Evolutionary conservation across 768 basidiomycete genomes (phyloP), one percentile per base, ranked within the genome.

Genomic region (Podaxis sp.): DNA sequence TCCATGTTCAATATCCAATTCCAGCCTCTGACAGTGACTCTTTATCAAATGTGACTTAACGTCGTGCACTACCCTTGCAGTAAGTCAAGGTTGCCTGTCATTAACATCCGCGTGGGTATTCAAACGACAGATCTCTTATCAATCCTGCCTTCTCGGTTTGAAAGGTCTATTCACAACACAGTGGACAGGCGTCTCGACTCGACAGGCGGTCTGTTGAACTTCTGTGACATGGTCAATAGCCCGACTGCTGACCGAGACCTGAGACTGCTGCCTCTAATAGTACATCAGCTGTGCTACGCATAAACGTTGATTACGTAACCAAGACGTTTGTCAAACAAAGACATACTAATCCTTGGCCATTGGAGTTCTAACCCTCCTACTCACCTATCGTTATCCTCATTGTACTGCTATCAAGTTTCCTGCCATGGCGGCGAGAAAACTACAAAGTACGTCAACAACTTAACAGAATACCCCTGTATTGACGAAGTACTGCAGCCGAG

Each of bases 351-450:
- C 57, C 57, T 51, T 13, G 49, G 24, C 26, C 13, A 5, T 4
- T 5, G 2, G 17, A 48, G 33, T 48, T 26, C 38, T 30, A 36
- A 36, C 49, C 42, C 13, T 15, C 12, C 33, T 24, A 28, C 4
- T 24, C 49, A 51, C 49, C 12, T 51, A 51, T 28, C 24, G 49
- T 51, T 33, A 24, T 24, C 53, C 26, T 46, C 53, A 33, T 17
- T 24, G 24, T 51, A 51, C 24, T 51, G 12, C 59, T 9, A 53
- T 65, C 62, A 52, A 59, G 52, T 62, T 2, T 36, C 61, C 44
- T 72, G 77, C 74, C 75, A 95, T 95, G 93, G 93, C 93, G 66
- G 92, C 92, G 70, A 78, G 93, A 76, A 95, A 95, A 80, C 84
- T 95, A 65, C 93, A 95, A 83, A 88, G 93, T 93, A 67, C 63